phyloP scores from a whole-genome alignment of 1,139 yeast genomes.

The Blastobotrys arbuscula region DNA sequence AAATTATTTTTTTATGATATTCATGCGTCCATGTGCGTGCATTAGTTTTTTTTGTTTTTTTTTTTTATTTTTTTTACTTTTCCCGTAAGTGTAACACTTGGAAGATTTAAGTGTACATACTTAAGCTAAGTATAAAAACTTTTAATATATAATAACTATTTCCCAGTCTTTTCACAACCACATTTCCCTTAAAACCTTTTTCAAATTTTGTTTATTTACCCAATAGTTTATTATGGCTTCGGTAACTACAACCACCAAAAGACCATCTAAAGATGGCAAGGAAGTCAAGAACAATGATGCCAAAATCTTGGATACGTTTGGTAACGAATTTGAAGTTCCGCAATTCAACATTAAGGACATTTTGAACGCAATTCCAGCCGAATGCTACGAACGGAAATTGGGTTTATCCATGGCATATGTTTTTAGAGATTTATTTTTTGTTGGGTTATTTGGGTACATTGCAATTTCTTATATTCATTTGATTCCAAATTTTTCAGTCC shows the following conservation, averaged over 20 bases:
- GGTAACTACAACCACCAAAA: constrained; percentile 27
- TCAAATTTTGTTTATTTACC: no score
- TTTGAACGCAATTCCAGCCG: constrained; percentile 65
- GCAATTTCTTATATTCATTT: constrained; percentile 52
- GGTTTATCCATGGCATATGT: constrained; percentile 56
- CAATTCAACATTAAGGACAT: constrained; percentile 70
- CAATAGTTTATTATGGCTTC: no score
- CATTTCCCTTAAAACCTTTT: no score
- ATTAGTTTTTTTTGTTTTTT: no score
- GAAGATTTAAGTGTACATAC: no score
- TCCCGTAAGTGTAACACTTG: no score
- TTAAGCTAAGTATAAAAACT: no score
- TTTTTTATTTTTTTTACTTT: no score
- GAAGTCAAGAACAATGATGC: constrained; percentile 14
- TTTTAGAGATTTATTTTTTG: constrained; percentile 53
- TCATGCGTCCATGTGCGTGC: no score
- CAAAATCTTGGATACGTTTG: constrained; percentile 39
- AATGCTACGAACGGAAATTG: constrained; percentile 65
- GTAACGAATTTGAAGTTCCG: constrained; percentile 65
- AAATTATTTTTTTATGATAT: no score
- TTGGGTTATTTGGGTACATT: constrained; percentile 46
- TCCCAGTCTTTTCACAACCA: neutral
- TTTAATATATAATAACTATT: no score
- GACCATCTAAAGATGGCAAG: constrained; percentile 20
- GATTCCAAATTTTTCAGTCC: constrained; percentile 40